Evolutionary conservation across 169 alveolate genomes (phyloP).

Genomic region (Cryptosporidium sp.): DNA sequence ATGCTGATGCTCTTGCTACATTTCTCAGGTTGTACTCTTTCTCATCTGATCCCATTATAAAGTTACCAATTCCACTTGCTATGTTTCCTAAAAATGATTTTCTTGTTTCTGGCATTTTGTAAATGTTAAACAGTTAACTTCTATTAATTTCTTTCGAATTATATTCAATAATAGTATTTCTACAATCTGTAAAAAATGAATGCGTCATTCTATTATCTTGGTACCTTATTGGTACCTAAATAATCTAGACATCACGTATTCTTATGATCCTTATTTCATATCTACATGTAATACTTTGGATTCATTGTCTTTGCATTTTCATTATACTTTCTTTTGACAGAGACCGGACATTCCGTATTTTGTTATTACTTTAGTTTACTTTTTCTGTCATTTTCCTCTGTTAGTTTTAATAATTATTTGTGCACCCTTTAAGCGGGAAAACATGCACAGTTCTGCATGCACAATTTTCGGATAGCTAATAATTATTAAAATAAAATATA

Average conservation of each 20-base stretch:
- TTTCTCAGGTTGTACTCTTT: conserved; percentile 37
- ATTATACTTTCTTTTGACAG: not conserved
- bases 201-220: not conserved
- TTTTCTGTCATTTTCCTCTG: not conserved
- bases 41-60: conserved; percentile 35
- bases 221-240: not conserved
- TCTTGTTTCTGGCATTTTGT: conserved; percentile 53
- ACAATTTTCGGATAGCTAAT: not conserved
- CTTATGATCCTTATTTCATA: not conserved
- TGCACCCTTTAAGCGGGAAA: conserved; percentile 27
- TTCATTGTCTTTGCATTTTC: not conserved
- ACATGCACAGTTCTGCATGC: conserved; percentile 2
- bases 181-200: not conserved
- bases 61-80: conserved; percentile 31
- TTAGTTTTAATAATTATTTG: not conserved
- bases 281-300: not conserved
- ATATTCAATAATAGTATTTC: not conserved
- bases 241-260: conserved; percentile 15
- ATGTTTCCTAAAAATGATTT: conserved; percentile 25
- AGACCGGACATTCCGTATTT: conserved; percentile 24
- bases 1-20: conserved; percentile 31
- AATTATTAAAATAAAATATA: not conserved
- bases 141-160: not conserved
- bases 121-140: not conserved
- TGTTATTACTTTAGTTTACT: too few species aligned